A percentile compares a stretch with the other conserved stretches of the same genome.
phyloP scores from a whole-genome alignment of 2,329 filamentous ascomycete species.

The Trichophaea hybrida region DNA sequence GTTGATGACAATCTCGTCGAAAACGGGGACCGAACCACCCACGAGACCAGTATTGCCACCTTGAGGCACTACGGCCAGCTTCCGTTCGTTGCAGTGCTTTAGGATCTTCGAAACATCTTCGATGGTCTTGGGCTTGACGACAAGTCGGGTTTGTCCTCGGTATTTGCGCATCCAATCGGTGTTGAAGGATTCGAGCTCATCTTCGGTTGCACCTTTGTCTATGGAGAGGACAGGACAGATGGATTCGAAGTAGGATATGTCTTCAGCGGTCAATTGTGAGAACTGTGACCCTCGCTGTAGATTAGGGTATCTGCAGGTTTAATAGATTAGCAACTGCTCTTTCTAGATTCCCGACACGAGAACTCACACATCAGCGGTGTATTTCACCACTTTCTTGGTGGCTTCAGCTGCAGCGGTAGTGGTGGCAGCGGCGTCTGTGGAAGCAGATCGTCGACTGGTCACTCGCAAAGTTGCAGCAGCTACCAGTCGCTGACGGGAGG shows the following conservation, averaged over 20 bases:
- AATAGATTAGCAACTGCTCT: background rate
- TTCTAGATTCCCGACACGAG: background rate
- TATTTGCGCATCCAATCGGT: constrained; percentile 99
- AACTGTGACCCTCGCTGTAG: constrained; percentile 69
- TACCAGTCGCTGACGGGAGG: constrained; percentile 1
- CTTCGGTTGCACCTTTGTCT: constrained; percentile 43
- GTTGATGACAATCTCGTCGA: constrained; percentile 94
- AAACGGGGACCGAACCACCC: constrained; percentile 88
- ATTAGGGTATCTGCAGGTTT: constrained; percentile 48
- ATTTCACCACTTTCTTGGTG: constrained; percentile 41
- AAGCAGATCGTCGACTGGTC: background rate
- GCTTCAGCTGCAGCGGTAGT: background rate
- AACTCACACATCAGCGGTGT: constrained; percentile 60
- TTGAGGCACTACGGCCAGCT: constrained; percentile 87
- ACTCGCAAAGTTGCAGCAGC: background rate
- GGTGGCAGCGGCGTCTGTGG: constrained; percentile 6
- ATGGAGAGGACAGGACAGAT: constrained; percentile 68
- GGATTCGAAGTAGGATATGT: constrained; percentile 69
- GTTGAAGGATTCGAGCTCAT: constrained; percentile 86
- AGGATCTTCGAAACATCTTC: constrained; percentile 83
- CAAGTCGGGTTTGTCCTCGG: constrained; percentile 72
- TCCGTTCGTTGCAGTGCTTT: constrained; percentile 87
- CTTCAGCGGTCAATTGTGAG: constrained; percentile 53
- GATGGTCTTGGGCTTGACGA: constrained; percentile 70
- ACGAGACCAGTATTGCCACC: constrained; percentile 95